Evolutionary conservation across 495 filamentous ascomycete species (phyloP).

Genomic region (Penicillium dipodomyicola): DNA sequence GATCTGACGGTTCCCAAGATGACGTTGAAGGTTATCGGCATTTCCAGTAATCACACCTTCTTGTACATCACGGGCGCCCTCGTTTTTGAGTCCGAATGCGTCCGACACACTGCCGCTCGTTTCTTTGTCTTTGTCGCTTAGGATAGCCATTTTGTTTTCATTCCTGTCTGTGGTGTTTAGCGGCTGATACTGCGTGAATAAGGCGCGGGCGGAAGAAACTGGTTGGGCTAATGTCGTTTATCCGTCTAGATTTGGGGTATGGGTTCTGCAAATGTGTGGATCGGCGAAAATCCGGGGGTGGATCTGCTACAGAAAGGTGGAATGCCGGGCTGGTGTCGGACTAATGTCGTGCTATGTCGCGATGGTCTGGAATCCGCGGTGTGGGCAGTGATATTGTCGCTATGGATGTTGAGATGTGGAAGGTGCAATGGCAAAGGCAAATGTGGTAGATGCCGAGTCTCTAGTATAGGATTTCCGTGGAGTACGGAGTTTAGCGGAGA

Average conservation of each 20-base stretch:
- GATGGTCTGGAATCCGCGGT: neutral
- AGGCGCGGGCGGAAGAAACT: neutral
- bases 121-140: slow-evolving; percentile 1
- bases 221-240: neutral
- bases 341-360: neutral
- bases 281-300: neutral
- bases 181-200: neutral
- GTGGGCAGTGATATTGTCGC: neutral
- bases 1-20: slow-evolving; percentile 44
- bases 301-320: neutral
- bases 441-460: neutral
- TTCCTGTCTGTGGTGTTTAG: slow-evolving; percentile 1
- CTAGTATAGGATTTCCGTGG: neutral
- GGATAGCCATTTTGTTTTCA: slow-evolving; percentile 5
- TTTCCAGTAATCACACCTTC: slow-evolving; percentile 27
- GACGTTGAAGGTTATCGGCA: slow-evolving; percentile 34
- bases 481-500: neutral
- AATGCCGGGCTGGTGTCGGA: neutral
- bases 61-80: slow-evolving; percentile 4
- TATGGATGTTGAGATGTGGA: slow-evolving; percentile 3
- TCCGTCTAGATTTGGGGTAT: neutral
- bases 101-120: neutral
- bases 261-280: neutral
- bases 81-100: slow-evolving; percentile 1
- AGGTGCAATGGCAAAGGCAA: neutral